Evolutionary conservation across 2,329 filamentous ascomycete genomes (phyloP), one percentile per base, ranked within the genome.

Genomic region (Trichoderma asperellum): DNA sequence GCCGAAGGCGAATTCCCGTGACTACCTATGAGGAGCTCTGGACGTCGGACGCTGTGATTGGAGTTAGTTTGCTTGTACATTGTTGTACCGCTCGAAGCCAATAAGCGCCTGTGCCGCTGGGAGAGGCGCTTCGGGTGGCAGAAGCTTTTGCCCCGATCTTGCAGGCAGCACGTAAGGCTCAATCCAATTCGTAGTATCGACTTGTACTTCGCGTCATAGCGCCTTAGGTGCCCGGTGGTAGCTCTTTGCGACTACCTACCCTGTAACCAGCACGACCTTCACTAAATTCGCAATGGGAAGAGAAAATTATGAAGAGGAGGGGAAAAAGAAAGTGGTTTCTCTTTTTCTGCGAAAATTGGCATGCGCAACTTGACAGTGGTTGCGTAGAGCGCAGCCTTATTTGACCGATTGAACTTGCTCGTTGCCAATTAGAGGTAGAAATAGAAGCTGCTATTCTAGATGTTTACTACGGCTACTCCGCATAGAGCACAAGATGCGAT

Each of bases 1-100:
- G 6, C 56, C 34, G 40, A 29, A 55, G 65, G 65, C 65, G 18
- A 68, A 68, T 18, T 60, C 16, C 12, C 21, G 14, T 35, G 32
- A 56, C 12, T 27, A 37, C 35, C 56, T 29, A 5, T 11, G 6
- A 55, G 14, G 8, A 12, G 29, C 27, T 53, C 12, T 55, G 2
- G 4, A 8, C 1, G 16, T 29, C 12, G 18, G 52, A 12, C 12
- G 21, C 52, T 4, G 21, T 58, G 11, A 24, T 56, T 56, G 24
- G 52, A 65, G 52, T n/a, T n/a, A 24, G 24, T 24, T 29, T 21
- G 18, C 6, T 16, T 34, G 27, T 55, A 18, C 14, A 55, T 55
- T 12, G 12, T 55, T 27, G 27, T 55, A 27, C 52, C 6, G 2
- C 11, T 6, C 32, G 32, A n/a, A 21, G 18, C 12, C 18, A n/a